Evolutionary conservation across 176 grass and related monocot species (phyloP).

Genomic region (Guadua angustifolia): DNA sequence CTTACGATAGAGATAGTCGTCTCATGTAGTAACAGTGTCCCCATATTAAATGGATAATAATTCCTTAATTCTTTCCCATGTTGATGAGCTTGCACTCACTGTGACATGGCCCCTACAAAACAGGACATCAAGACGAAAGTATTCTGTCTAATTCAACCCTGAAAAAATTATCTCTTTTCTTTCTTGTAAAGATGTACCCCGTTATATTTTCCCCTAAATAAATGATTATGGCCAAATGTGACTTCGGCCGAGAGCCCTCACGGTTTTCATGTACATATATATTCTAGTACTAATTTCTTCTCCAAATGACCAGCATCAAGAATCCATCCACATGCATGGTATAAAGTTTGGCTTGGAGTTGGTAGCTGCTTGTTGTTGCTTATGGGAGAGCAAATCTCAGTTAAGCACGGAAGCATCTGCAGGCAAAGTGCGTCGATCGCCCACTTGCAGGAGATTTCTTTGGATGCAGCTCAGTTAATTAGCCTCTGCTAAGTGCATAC

Average conservation of each 20-base stretch:
- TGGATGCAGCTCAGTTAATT: neutral
- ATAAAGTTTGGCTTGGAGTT: neutral
- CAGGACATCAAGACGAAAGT: no score
- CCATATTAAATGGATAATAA: no score
- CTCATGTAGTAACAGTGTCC: no score
- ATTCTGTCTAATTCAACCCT: no score
- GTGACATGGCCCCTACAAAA: no score
- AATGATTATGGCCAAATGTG: neutral
- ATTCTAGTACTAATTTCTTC: neutral
- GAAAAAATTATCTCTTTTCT: no score
- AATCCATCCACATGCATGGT: slow-evolving; percentile 13
- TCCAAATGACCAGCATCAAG: neutral
- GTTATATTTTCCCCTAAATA: no score
- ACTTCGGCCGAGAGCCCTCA: neutral
- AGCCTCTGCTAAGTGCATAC: neutral
- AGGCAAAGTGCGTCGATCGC: neutral
- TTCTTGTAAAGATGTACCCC: no score
- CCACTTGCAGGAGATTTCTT: neutral
- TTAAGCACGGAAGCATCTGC: neutral
- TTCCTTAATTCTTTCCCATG: no score
- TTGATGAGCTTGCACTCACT: no score
- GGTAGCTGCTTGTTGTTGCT: neutral
- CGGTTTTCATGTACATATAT: neutral
- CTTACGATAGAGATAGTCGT: no score
- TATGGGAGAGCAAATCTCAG: neutral